These are phyloP conservation scores for Penicillium sp. DNA, from an alignment of 2,329 filamentous ascomycete species.

Conservation along the genomic window DNA sequence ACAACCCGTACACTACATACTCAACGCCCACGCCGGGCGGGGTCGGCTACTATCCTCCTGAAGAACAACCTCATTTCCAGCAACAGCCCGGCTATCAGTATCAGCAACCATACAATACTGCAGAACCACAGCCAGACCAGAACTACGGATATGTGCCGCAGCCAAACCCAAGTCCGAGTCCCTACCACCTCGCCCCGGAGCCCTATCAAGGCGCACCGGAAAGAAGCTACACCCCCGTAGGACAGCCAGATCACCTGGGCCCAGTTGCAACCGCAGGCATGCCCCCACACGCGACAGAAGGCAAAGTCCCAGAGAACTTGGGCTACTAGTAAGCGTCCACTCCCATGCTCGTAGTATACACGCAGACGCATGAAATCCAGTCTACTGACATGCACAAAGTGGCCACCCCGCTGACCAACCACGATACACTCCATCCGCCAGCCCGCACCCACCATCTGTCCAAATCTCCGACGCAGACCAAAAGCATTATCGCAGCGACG, in stretches of 20 bases:
- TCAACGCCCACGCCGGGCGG: slow-evolving; percentile 27
- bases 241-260: slow-evolving; percentile 36
- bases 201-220: slow-evolving; percentile 35
- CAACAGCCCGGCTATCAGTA: slow-evolving; percentile 24
- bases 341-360: background rate
- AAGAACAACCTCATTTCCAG: slow-evolving; percentile 29
- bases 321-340: slow-evolving; percentile 37
- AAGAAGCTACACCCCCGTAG: slow-evolving; percentile 49
- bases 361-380: background rate
- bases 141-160: slow-evolving; percentile 33
- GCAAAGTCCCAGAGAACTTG: slow-evolving; percentile 24
- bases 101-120: slow-evolving; percentile 3
- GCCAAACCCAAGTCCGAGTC: slow-evolving; percentile 12
- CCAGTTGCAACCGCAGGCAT: slow-evolving; percentile 49
- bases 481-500: slow-evolving; percentile 7
- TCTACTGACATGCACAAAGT: slow-evolving; percentile 5
- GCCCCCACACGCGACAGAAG: slow-evolving; percentile 34
- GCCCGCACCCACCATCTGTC: slow-evolving; percentile 18
- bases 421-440: slow-evolving; percentile 20
- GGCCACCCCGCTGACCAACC: slow-evolving; percentile 19
- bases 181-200: slow-evolving; percentile 27
- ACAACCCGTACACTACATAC: slow-evolving; percentile 44
- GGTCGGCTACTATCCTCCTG: slow-evolving; percentile 27
- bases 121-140: slow-evolving; percentile 23
- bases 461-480: slow-evolving; percentile 17